Base-by-base conservation (phyloP, 1,284 basidiomycete genomes). In the Kwoniella shivajii region DNA sequence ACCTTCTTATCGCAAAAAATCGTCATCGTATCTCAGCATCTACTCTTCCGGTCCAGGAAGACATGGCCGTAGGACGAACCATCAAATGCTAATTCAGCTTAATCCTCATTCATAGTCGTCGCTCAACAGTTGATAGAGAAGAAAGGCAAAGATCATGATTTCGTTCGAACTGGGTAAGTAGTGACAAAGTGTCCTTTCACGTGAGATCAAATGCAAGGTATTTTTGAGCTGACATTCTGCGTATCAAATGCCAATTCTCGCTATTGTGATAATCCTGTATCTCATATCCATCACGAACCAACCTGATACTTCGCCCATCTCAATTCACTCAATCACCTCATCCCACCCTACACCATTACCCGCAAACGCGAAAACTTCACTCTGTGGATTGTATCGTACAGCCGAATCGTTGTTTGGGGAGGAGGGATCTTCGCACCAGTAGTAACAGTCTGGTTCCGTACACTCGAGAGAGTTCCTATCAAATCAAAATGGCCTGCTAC, bases 61-160 rank as follows among this genome's bases (percentile, higher is more conserved):
- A n/a, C n/a, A n/a, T n/a, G n/a, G n/a, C n/a, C n/a, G n/a, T n/a
- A n/a, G n/a, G n/a, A n/a, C n/a, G n/a, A n/a, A 24, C 4, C 16
- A 9, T 42, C 10, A 24, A 18, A 11, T 18, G 10, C 20, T 10
- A 11, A 10, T 20, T 39, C 9, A 20, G 20, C 6, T 39, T 39
- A 7, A 10, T 39, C 44, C 14, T 36, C 26, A 13, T 33, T 36
- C 11, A 29, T 52, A 75, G 76, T 77, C 9, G 71, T 82, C 34
- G 81, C 81, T n/a, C 81, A 82, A 62, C 81, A 82, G 61, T 63
- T 66, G 2, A 74, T 82, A 42, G 81, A 82, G 67, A 80, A 80
- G 65, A 76, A 76, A 56, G 78, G 78, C 0, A 61, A 54, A 18
- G 62, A 77, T 14, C 78, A 79, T 53, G 79, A 80, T 65, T 67